Conservation (phyloP, 352 stramenopile genomes). For the Nothophytophthora sp. region DNA sequence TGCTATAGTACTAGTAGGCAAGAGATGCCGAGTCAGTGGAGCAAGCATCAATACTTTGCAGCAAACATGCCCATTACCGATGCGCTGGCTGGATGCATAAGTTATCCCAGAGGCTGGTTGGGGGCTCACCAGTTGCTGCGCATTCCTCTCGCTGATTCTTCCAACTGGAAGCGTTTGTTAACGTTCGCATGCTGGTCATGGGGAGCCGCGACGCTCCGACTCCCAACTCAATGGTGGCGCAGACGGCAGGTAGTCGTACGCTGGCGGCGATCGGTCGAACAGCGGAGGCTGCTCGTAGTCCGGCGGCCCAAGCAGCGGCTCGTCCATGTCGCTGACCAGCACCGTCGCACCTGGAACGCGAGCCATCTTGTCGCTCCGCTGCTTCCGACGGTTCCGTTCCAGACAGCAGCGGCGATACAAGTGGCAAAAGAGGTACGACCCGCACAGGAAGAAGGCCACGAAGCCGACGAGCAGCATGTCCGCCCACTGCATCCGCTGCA, state of each 20-base stretch:
- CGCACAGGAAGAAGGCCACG: constrained; percentile 46
- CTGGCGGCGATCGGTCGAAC: constrained; percentile 38
- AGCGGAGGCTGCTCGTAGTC: constrained; percentile 39
- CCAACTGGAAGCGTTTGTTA: no score
- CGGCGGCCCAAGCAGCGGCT: constrained; percentile 52
- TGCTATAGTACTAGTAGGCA: no score
- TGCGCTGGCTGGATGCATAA: constrained; percentile 24
- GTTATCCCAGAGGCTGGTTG: constrained; percentile 22
- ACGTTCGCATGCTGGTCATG: neutral
- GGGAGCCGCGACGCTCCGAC: constrained; percentile 8
- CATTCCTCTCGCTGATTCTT: no score
- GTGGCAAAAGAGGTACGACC: constrained; percentile 54
- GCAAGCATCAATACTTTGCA: constrained; percentile 6
- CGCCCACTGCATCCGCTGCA: constrained; percentile 32
- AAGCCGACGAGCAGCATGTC: constrained; percentile 41
- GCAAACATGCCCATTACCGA: constrained; percentile 1
- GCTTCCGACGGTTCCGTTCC: neutral
- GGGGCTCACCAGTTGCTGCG: no score
- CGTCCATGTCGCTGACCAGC: constrained; percentile 62
- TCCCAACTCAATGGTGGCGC: constrained; percentile 56
- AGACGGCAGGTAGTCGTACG: constrained; percentile 64
- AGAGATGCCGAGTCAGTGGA: neutral
- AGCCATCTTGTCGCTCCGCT: constrained; percentile 13
- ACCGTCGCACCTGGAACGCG: constrained; percentile 26
- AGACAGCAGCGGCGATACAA: constrained; percentile 45